Conservation (phyloP, 192 early-diverging fungal genomes). For the Dispira parvispora region DNA sequence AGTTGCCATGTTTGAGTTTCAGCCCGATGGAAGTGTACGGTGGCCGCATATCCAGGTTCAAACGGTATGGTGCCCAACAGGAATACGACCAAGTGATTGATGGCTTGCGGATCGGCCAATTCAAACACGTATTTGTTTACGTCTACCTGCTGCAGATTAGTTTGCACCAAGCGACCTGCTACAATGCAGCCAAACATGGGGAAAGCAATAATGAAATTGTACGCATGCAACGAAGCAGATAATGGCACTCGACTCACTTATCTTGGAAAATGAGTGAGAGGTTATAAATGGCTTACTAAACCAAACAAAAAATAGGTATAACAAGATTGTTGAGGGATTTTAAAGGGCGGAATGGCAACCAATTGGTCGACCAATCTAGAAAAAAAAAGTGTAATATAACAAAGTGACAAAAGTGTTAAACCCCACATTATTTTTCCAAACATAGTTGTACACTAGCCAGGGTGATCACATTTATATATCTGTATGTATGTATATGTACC, state of each 20-base stretch:
- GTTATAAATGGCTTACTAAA: neutral
- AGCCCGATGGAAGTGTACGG: constrained; percentile 86
- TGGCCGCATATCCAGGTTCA: constrained; percentile 78
- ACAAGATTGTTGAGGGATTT: neutral
- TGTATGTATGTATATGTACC: too few relatives aligned
- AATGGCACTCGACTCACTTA: neutral
- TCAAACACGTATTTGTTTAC: constrained; percentile 82
- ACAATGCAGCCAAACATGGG: constrained; percentile 87
- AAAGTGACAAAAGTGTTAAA: too few relatives aligned
- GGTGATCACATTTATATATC: too few relatives aligned
- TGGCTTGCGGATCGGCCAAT: constrained; percentile 59
- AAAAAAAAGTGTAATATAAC: too few relatives aligned
- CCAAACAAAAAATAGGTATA: neutral
- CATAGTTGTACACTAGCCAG: too few relatives aligned
- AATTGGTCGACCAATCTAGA: neutral
- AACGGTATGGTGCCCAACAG: constrained; percentile 73
- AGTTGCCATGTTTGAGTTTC: constrained; percentile 55
- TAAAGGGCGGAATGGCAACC: neutral
- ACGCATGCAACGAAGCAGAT: neutral
- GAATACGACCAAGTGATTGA: constrained; percentile 95
- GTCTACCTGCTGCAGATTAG: constrained; percentile 79
- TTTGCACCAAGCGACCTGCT: constrained; percentile 82
- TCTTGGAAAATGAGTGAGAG: neutral
- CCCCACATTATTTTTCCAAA: too few relatives aligned
- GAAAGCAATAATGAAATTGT: neutral